Conservation (phyloP, 73 alveolate genomes). For the Paramecium primaurelia region DNA sequence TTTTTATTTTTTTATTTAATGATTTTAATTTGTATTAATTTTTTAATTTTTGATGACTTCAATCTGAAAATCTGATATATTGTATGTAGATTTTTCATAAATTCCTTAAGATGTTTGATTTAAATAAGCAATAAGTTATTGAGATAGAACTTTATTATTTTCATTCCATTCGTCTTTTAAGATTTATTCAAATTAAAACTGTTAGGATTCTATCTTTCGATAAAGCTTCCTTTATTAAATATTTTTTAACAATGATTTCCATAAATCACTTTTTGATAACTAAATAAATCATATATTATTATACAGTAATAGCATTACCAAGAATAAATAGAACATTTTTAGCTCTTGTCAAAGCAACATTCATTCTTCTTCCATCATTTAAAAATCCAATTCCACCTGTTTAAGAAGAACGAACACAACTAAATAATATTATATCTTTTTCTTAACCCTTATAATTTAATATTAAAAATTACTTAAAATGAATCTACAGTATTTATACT, state of each 20-base stretch:
- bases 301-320: slow-evolving; percentile 75
- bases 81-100: background rate
- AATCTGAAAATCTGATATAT: background rate
- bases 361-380: slow-evolving; percentile 73
- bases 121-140: background rate
- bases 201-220: background rate
- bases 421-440: slow-evolving; percentile 74
- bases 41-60: background rate
- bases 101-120: background rate
- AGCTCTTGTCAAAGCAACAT: slow-evolving; percentile 89
- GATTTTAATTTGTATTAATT: background rate
- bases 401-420: slow-evolving; percentile 74
- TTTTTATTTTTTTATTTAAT: background rate
- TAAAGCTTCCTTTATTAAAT: background rate
- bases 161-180: background rate
- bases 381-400: slow-evolving; percentile 68
- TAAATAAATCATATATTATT: background rate
- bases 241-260: background rate
- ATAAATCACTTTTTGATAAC: slow-evolving; percentile 4
- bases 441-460: slow-evolving; percentile 77
- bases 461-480: background rate
- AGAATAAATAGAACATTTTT: slow-evolving; percentile 70
- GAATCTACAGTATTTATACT: slow-evolving; percentile 80
- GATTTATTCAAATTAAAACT: background rate
- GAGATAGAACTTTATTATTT: background rate